A percentile compares a stretch with the other conserved stretches of the same genome.
phyloP scores from a whole-genome alignment of 768 basidiomycete species.

The Royoungia palumana region DNA sequence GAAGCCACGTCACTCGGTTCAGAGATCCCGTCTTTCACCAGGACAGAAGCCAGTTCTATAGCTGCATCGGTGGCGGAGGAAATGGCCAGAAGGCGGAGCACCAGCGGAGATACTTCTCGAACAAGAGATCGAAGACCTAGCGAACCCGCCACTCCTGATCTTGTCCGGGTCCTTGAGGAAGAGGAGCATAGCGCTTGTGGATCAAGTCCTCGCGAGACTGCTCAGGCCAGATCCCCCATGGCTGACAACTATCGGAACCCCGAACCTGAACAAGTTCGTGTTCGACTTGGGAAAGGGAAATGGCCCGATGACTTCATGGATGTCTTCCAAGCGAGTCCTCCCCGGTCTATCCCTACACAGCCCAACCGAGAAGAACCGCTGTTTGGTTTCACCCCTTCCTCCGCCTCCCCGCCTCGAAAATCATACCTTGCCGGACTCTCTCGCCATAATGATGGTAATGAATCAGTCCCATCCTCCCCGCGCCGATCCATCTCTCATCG shows the following conservation, averaged over 20 bases:
- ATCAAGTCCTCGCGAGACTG: constrained; percentile 40
- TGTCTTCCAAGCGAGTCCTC: constrained; percentile 41
- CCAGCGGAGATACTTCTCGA: constrained; percentile 26
- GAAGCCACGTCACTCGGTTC: constrained; percentile 64
- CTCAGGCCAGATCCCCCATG: constrained; percentile 16
- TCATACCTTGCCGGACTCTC: constrained; percentile 49
- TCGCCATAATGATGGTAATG: constrained; percentile 45
- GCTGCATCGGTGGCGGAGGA: constrained; percentile 48
- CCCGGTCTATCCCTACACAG: constrained; percentile 28
- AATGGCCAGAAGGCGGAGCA: constrained; percentile 36
- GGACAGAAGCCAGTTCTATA: constrained; percentile 60
- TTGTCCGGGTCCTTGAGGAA: constrained; percentile 70
- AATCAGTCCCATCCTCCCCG: constrained; percentile 35
- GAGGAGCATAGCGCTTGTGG: constrained; percentile 51
- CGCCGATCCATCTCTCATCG: constrained; percentile 58
- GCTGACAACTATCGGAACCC: constrained; percentile 21
- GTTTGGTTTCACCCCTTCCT: constrained; percentile 33
- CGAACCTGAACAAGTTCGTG: constrained; percentile 33
- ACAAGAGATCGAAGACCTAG: constrained; percentile 60
- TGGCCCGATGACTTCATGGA: constrained; percentile 82
- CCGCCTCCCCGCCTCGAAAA: constrained; percentile 51
- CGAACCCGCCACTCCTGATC: constrained; percentile 57
- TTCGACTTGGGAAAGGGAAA: constrained; percentile 72
- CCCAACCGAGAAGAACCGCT: constrained; percentile 21
- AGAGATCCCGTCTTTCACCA: constrained; percentile 62